Base-by-base conservation (phyloP, 2,329 filamentous ascomycete genomes). In the Diaporthe eres region DNA sequence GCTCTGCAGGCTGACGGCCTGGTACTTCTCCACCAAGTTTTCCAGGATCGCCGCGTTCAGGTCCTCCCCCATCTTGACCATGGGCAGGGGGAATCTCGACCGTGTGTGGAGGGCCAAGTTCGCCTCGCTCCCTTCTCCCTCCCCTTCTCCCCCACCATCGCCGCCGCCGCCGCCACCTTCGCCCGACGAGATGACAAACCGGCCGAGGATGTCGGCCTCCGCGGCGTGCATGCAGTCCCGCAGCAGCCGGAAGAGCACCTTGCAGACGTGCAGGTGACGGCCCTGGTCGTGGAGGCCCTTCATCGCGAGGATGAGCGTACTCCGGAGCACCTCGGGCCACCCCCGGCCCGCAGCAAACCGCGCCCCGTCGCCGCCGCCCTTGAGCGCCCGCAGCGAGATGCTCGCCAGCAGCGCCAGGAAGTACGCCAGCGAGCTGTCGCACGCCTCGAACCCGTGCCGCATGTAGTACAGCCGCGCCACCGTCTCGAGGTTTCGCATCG, bases 341-440 rank as follows among this genome's bases (percentile, higher is more conserved):
- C 63, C 63, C 1, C 44, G 8, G 1, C 63, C 63, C 17, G 63
- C 15, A 6, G 63, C 47, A 2, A 68, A 28, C 44, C 63, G 19
- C 22, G 6, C 63, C 17, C 63, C 63, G 44, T 68, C 31, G 28
- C 63, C 63, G 44, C 28, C 47, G 22, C 44, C 44, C 63, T 39
- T 47, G 63, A 68, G 63, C 44, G 63, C 63, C 12, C 44, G 63
- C 63, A 68, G 63, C 12, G 63, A 68, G 63, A 51, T 51, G 63
- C 63, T 51, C 12, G 28, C 63, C 28, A 68, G 63, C 28, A 68
- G 63, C 25, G 63, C 9, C 28, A 68, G 31, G 28, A 25, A 37
- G 28, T 39, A 68, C 17, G 63, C 31, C 19, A 68, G 44, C 10
- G 31, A 37, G 31, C 44, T 51, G 63, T 68, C 63, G 63, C 44